Evolutionary conservation across 306 rosid species (phyloP).

Genomic region (Corylus heterophylla): DNA sequence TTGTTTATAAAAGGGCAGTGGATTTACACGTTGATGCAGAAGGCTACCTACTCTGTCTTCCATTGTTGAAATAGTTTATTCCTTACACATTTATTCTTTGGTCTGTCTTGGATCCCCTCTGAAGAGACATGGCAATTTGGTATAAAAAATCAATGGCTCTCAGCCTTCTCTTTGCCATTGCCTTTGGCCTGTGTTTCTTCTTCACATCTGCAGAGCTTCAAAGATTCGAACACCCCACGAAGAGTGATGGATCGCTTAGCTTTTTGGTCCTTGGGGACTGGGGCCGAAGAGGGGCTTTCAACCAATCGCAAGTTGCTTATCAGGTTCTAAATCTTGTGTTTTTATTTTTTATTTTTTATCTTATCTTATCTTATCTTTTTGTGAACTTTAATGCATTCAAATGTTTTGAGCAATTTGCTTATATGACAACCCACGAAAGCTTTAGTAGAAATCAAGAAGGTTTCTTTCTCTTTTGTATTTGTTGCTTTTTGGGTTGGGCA

Average conservation of each 20-base stretch:
- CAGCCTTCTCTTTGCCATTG: constrained; percentile 23
- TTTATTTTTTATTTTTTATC: neutral
- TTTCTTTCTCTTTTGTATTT: neutral
- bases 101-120: neutral
- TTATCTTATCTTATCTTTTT: too few relatives aligned
- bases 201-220: constrained; percentile 41
- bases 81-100: neutral
- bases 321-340: constrained; percentile 35
- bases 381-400: neutral
- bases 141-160: constrained; percentile 1
- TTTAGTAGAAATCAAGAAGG: neutral
- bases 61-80: neutral
- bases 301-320: constrained; percentile 50
- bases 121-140: constrained; percentile 22
- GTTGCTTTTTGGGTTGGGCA: neutral
- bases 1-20: neutral
- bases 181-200: constrained; percentile 28
- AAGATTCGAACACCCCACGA: constrained; percentile 37
- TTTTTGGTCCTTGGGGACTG: constrained; percentile 61
- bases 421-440: neutral
- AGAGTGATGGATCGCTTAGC: constrained; percentile 44
- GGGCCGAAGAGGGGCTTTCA: constrained; percentile 58
- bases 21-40: neutral
- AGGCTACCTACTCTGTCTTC: neutral
- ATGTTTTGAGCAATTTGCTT: neutral